Conservation (phyloP, 139 green algal species). For the Micractinium conductrix region DNA sequence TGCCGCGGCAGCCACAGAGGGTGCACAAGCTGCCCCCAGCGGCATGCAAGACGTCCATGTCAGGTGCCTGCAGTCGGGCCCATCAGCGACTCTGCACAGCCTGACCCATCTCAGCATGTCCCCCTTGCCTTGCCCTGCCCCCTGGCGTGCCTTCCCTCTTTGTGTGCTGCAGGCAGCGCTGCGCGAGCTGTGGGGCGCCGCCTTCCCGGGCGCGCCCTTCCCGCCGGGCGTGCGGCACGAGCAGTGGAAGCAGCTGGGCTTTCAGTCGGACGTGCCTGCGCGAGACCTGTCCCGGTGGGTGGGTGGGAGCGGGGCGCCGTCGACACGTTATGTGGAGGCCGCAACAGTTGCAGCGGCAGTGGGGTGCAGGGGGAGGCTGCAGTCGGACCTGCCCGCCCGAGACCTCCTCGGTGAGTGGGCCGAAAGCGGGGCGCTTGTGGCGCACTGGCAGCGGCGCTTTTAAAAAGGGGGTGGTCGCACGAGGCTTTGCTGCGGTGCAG, state of each 20-base stretch:
- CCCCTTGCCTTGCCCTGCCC: not conserved
- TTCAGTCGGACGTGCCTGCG: slow-evolving; percentile 50
- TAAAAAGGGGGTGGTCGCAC: too few species aligned
- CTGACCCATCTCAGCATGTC: not conserved
- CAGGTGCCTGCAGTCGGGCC: too few species aligned
- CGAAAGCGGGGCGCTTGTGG: not conserved
- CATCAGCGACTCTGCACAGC: not conserved
- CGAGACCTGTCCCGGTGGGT: slow-evolving; percentile 26
- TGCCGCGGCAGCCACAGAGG: not conserved
- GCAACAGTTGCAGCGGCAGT: not conserved
- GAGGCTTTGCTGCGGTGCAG: too few species aligned
- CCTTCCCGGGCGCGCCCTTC: slow-evolving; percentile 58
- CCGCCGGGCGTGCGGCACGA: slow-evolving; percentile 41
- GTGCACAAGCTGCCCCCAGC: too few species aligned
- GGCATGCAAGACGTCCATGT: too few species aligned
- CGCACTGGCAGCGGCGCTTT: too few species aligned
- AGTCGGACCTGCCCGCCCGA: not conserved
- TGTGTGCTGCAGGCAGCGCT: slow-evolving; percentile 46
- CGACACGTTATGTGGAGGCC: too few species aligned
- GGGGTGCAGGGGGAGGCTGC: slow-evolving; percentile 26
- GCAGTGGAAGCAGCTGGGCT: slow-evolving; percentile 88
- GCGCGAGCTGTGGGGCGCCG: slow-evolving; percentile 64
- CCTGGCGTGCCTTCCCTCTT: not conserved
- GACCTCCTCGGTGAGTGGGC: not conserved
- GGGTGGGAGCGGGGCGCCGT: too few species aligned